Conservation (phyloP, 345 rosid species). For the Theobroma cacao region DNA sequence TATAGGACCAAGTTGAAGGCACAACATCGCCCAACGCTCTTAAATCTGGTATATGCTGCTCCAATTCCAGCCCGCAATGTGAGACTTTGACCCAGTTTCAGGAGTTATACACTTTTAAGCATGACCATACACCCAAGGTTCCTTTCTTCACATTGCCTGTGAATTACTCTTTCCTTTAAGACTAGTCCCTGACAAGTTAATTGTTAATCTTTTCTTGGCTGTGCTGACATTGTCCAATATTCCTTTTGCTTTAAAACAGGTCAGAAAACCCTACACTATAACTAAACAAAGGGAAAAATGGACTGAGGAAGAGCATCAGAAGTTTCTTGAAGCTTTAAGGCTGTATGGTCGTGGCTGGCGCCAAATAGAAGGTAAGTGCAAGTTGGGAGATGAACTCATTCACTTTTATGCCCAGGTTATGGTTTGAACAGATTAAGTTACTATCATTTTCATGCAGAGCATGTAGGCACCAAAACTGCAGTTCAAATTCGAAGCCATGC, state of each 20-base stretch:
- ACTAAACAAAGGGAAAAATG: conserved; percentile 87
- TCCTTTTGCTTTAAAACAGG: conserved; percentile 29
- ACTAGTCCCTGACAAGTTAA: background rate
- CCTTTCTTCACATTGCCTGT: background rate
- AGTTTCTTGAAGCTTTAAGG: conserved; percentile 83
- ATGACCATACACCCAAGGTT: conserved; percentile 15
- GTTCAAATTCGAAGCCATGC: conserved; percentile 98
- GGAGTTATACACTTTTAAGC: conserved; percentile 1
- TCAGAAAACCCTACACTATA: conserved; percentile 77
- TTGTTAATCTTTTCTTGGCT: background rate
- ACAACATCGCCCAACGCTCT: background rate
- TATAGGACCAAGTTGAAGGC: conserved; percentile 16
- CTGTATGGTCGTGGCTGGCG: conserved; percentile 89
- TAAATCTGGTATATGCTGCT: background rate
- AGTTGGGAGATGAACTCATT: background rate
- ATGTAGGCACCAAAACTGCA: conserved; percentile 81
- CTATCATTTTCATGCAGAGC: conserved; percentile 52
- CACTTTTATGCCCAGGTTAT: background rate
- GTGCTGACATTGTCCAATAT: background rate
- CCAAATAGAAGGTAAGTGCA: conserved; percentile 65
- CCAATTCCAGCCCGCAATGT: background rate
- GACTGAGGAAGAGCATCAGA: conserved; percentile 84
- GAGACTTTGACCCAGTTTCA: conserved; percentile 6
- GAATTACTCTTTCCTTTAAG: background rate
- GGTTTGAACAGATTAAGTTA: conserved; percentile 11